Conservation (phyloP, 2,329 filamentous ascomycete genomes). For the Diaporthe aspalathi region DNA sequence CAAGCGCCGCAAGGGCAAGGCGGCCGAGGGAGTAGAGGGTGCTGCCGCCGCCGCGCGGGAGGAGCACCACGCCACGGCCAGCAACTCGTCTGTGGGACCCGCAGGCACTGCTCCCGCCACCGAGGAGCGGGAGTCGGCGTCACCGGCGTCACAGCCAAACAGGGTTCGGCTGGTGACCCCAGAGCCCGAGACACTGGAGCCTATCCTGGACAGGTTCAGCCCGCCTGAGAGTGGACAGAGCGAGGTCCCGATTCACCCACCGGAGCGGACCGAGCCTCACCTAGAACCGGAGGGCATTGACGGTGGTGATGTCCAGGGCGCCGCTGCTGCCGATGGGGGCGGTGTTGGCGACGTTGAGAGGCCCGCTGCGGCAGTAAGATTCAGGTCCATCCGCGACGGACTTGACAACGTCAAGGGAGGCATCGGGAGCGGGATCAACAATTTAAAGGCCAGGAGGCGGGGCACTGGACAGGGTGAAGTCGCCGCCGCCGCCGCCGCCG, state of each 20-base stretch:
- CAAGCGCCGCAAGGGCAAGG: slow-evolving; percentile 21
- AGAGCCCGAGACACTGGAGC: neutral
- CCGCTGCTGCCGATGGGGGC: neutral
- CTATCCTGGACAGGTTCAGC: neutral
- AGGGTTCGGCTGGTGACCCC: slow-evolving; percentile 11
- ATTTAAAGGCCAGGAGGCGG: slow-evolving; percentile 3
- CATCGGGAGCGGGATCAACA: slow-evolving; percentile 20
- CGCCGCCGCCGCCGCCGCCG: no score
- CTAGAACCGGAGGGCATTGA: neutral
- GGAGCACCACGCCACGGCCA: slow-evolving; percentile 6
- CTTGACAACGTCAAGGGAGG: neutral
- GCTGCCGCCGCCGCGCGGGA: neutral
- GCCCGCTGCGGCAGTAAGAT: slow-evolving; percentile 22
- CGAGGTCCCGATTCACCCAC: slow-evolving; percentile 22
- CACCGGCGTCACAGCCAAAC: neutral
- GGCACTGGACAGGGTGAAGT: neutral
- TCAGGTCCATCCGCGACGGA: slow-evolving; percentile 21
- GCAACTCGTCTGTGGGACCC: neutral
- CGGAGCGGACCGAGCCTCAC: neutral
- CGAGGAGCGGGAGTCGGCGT: neutral
- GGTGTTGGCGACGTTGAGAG: neutral
- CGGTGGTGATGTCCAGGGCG: neutral
- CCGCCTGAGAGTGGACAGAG: slow-evolving; percentile 31
- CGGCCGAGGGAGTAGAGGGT: slow-evolving; percentile 8
- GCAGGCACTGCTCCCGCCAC: neutral